phyloP scores from a whole-genome alignment of 2,329 filamentous ascomycete species.

The Allantophomopsis cytisporea region DNA sequence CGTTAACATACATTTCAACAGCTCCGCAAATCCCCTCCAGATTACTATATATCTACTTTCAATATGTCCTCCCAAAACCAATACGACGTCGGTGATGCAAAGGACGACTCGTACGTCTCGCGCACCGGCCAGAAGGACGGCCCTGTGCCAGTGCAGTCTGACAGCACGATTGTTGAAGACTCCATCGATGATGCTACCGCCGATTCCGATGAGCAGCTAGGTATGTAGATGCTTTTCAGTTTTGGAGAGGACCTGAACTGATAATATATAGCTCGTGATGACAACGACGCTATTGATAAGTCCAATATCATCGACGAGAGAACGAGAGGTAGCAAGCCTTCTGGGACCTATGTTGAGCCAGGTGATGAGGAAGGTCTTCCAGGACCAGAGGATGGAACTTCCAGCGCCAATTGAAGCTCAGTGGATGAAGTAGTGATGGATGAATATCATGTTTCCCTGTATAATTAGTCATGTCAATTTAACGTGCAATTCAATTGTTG shows the following conservation, averaged over 20 bases:
- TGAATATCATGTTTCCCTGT: too few relatives aligned
- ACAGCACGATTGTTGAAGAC: slow-evolving; percentile 18
- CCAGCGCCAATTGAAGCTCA: too few relatives aligned
- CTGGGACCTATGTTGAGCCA: slow-evolving; percentile 11
- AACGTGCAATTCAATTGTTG: too few relatives aligned
- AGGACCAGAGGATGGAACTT: slow-evolving; percentile 5
- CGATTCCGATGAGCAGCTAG: slow-evolving; percentile 18
- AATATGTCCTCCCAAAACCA: too few relatives aligned
- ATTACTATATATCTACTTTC: too few relatives aligned
- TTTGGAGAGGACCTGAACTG: too few relatives aligned
- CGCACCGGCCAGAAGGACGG: slow-evolving; percentile 14
- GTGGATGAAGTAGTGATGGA: too few relatives aligned
- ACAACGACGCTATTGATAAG: slow-evolving; percentile 15
- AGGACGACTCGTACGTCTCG: slow-evolving; percentile 21
- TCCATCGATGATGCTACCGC: slow-evolving; percentile 13
- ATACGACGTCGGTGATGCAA: slow-evolving; percentile 6
- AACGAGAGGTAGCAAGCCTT: slow-evolving; percentile 9
- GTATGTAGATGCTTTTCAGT: slow-evolving; percentile 6
- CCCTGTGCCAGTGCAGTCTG: slow-evolving; percentile 16
- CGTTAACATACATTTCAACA: too few relatives aligned
- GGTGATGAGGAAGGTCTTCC: slow-evolving; percentile 14
- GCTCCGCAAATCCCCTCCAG: too few relatives aligned
- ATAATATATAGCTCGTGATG: slow-evolving; percentile 9
- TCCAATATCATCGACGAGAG: slow-evolving; percentile 12
- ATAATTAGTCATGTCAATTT: too few relatives aligned